phyloP scores from a whole-genome alignment of 2,329 filamentous ascomycete species.

The Fusarium torreyae region DNA sequence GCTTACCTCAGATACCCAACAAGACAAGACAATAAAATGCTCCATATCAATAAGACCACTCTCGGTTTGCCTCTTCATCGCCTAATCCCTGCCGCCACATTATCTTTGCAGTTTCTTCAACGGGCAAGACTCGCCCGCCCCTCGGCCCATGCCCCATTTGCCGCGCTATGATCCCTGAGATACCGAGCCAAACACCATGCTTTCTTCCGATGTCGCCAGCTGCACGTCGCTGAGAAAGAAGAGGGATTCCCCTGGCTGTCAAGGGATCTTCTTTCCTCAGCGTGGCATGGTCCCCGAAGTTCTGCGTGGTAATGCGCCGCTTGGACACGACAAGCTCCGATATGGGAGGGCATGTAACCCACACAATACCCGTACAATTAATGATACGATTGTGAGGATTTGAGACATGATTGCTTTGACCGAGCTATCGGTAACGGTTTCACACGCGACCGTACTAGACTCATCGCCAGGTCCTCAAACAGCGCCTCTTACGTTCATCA shows the following conservation, averaged over 20 bases:
- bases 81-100: conserved; percentile 30
- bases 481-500: background rate
- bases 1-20: conserved; percentile 15
- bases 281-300: background rate
- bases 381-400: conserved; percentile 8
- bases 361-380: background rate
- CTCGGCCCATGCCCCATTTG: conserved; percentile 6
- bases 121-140: conserved; percentile 22
- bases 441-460: background rate
- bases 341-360: background rate
- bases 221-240: conserved; percentile 10
- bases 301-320: background rate
- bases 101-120: conserved; percentile 24
- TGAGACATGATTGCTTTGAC: conserved; percentile 13
- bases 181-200: background rate
- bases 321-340: background rate
- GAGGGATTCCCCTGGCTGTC: conserved; percentile 9
- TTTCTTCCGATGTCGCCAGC: conserved; percentile 6
- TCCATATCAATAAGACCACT: conserved; percentile 15
- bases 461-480: background rate
- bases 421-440: conserved; percentile 19
- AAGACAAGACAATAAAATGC: background rate
- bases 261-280: background rate
- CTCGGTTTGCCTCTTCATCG: background rate
- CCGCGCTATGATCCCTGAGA: conserved; percentile 3